These are phyloP conservation scores for Protomyces pachydermus DNA, from an alignment of 1,139 yeast genomes.

Conservation along the genomic window DNA sequence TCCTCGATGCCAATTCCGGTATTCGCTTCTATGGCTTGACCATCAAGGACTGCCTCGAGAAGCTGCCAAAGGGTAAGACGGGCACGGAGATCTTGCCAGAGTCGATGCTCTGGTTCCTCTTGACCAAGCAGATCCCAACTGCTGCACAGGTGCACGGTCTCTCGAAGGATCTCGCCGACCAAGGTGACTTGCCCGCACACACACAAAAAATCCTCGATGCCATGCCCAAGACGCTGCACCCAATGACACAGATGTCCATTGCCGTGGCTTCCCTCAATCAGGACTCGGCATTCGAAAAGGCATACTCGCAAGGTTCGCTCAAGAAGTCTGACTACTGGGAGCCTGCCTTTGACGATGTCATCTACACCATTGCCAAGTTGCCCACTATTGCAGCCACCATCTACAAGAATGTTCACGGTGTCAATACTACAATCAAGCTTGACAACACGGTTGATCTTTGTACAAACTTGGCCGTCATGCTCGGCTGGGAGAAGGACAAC, in stretches of 20 bases:
- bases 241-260: conserved; percentile 95
- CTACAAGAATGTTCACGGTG: conserved; percentile 63
- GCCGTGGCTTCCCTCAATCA: conserved; percentile 89
- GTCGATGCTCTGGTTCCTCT: conserved; percentile 81
- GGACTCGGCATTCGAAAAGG: conserved; percentile 84
- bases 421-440: conserved; percentile 47
- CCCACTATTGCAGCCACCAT: conserved; percentile 63
- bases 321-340: conserved; percentile 53
- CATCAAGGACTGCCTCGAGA: conserved; percentile 49
- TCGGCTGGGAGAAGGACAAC: conserved; percentile 75
- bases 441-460: conserved; percentile 72
- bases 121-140: conserved; percentile 65
- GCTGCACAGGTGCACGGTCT: conserved; percentile 68
- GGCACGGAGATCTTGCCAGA: conserved; percentile 54
- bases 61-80: conserved; percentile 45
- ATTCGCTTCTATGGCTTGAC: conserved; percentile 54
- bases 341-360: conserved; percentile 60
- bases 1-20: conserved; percentile 51
- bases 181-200: conserved; percentile 77
- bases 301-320: conserved; percentile 71
- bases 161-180: conserved; percentile 77
- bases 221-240: conserved; percentile 83
- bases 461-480: conserved; percentile 80
- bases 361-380: conserved; percentile 60
- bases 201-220: conserved; percentile 76